These are phyloP conservation scores for Fusarium euwallaceae DNA, from an alignment of 2,329 filamentous ascomycete genomes.

Conservation along the genomic window DNA sequence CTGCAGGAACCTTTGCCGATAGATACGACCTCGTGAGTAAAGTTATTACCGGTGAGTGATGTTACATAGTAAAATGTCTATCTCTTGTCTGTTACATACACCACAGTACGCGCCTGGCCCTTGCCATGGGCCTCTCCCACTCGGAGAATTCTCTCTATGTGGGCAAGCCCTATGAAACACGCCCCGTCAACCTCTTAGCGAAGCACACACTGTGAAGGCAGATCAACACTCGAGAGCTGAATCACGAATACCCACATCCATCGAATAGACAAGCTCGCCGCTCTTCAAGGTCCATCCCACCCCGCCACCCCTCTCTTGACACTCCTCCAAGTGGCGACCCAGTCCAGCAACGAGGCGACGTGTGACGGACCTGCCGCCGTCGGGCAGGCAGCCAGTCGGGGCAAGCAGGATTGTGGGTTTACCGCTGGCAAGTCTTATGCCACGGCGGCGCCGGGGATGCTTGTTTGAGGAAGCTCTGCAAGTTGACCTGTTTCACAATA, in stretches of 20 bases:
- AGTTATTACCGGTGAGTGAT: not conserved
- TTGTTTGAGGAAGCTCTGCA: conserved; percentile 32
- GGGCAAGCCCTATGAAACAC: conserved; percentile 33
- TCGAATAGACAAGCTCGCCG: not conserved
- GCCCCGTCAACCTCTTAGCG: conserved; percentile 22
- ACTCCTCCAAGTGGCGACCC: conserved; percentile 24
- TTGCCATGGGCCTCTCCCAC: conserved; percentile 14
- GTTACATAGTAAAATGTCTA: not conserved
- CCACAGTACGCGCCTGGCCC: conserved; percentile 20
- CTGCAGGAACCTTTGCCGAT: not conserved
- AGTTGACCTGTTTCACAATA: conserved; percentile 43
- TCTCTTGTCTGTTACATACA: not conserved
- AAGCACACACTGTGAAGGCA: conserved; percentile 24
- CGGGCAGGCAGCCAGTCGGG: conserved; percentile 30
- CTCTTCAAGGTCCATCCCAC: not conserved
- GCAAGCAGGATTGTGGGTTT: conserved; percentile 33
- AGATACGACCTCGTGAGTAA: not conserved
- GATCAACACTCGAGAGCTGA: conserved; percentile 1
- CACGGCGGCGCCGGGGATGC: conserved; percentile 32
- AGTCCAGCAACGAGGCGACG: conserved; percentile 17
- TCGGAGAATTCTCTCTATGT: conserved; percentile 27
- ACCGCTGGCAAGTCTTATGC: conserved; percentile 37
- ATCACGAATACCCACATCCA: conserved; percentile 6
- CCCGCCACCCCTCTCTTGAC: conserved; percentile 4
- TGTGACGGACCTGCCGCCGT: conserved; percentile 13